Base-by-base conservation (phyloP, 1,284 basidiomycete genomes). In the Volvariella volvacea region DNA sequence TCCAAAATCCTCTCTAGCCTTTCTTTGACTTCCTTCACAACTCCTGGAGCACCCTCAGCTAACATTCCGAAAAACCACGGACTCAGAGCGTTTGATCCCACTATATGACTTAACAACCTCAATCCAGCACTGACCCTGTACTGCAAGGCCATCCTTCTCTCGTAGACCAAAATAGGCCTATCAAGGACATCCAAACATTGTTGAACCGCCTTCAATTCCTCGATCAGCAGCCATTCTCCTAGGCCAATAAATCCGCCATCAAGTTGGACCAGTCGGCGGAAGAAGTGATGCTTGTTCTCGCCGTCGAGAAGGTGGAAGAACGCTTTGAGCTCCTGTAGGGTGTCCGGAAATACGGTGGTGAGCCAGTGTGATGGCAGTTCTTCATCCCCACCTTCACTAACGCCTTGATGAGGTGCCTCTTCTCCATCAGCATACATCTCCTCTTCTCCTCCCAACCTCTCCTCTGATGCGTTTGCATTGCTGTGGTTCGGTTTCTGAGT, bases 191-290 rank as follows among this genome's bases (percentile, higher is more conserved):
- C 56, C 7, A 76, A 55, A 3, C 63, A 53, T n/a, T 55, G 54
- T 4, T 54, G 53, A 19, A 80, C 52, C 12, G 65, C 59, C 53
- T 74, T 77, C 44, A 83, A 51, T 50, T 86, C 83, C 50, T 81
- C 74, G 17, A 64, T 55, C 6, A 89, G 52, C 19, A 89, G 52
- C 82, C 83, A 89, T 48, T 85, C 80, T n/a, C 77, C 83, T 2
- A 87, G 56, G 1, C 77, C 78, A 4, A 78, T 63, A 9, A 68
- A 58, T 3, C 75, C 80, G 2, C 68, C 60, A 51, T 89, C 86
- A 10, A 88, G 57, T 16, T 61, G 64, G 19, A 74, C 64, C 2
- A 88, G 65, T 3, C 76, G 69, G 41, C 70, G 62, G n/a, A 86
- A 57, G 28, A 88, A 61, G 36, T 71, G 66, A 2, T 70, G 63